Evolutionary conservation across 805 yeast species (phyloP).

Genomic region (Lipomyces anomalus): DNA sequence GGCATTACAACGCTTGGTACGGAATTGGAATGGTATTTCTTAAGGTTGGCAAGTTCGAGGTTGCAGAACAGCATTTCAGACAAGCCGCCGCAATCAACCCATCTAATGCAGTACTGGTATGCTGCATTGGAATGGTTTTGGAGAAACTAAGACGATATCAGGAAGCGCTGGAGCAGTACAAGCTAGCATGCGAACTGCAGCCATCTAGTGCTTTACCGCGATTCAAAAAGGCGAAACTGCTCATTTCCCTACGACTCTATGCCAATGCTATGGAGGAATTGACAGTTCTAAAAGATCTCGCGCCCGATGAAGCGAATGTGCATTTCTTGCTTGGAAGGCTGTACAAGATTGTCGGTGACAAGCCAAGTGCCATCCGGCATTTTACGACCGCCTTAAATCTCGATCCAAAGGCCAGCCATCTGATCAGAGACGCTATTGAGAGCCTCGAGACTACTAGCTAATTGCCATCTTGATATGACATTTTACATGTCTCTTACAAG

Average conservation of each 20-base stretch:
- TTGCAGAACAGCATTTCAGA: constrained; percentile 80
- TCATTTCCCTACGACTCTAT: constrained; percentile 65
- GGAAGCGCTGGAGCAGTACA: constrained; percentile 75
- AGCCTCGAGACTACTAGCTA: no score
- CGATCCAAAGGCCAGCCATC: constrained; percentile 87
- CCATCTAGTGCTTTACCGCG: constrained; percentile 81
- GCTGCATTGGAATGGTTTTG: constrained; percentile 90
- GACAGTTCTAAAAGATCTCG: constrained; percentile 63
- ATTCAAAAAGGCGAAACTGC: constrained; percentile 79
- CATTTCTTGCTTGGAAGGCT: constrained; percentile 85
- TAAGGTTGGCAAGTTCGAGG: constrained; percentile 74
- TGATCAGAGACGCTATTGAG: constrained; percentile 80
- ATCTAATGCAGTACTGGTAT: constrained; percentile 76
- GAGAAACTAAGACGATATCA: constrained; percentile 66
- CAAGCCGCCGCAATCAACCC: constrained; percentile 88
- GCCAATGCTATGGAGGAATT: constrained; percentile 69
- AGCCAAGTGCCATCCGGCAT: constrained; percentile 72
- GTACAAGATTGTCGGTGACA: constrained; percentile 68
- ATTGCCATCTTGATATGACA: no score
- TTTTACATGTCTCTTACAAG: no score
- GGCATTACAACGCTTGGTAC: constrained; percentile 91
- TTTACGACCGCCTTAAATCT: constrained; percentile 83
- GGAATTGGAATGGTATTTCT: constrained; percentile 93
- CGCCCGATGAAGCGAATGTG: constrained; percentile 93
- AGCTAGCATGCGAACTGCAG: constrained; percentile 74